Evolutionary conservation across 768 basidiomycete species (phyloP), one percentile per base, ranked within the genome.

Genomic region (Tephrocybe sp.): DNA sequence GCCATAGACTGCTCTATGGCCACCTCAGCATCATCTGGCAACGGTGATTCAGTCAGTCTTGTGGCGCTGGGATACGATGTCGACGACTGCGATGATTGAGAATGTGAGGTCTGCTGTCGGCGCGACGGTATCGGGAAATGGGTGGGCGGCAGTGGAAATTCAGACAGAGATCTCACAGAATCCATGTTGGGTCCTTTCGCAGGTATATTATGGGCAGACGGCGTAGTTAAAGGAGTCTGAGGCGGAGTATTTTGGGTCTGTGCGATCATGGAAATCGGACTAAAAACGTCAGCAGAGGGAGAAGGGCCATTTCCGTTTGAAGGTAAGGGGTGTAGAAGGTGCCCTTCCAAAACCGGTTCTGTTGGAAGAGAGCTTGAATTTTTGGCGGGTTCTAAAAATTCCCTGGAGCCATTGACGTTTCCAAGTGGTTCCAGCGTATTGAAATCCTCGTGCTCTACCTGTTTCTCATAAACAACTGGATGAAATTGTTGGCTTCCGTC

Each of bases 61-160:
- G 59, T 41, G 4, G 51, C 53, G 39, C 54, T 44, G 31, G 61
- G 53, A 38, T 64, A 58, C 19, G 65, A 63, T 14, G 30, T 33
- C 14, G 60, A 58, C 5, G 63, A 60, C 33, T 60, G 59, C 8
- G 60, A 60, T 13, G 63, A 60, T 38, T 58, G 64, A 6, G 62
- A 61, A 26, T 61, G 58, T 7, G 65, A 64, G 4, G 58, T 22
- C 45, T 64, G 64, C 34, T 61, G 59, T 40, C 56, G 53, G 45
- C 65, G 64, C 16, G 63, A 67, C 23, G 79, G 76, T 32, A 84
- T 66, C 11, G 87, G 87, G 51, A 85, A 80, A 62, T 89, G 86
- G 0, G 79, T 80, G 0, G 88, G 88, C 13, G 88, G 88, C 0
- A 76, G 66, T 19, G 88, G 88, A 64, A 90, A 90, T 0, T 82